phyloP scores from a whole-genome alignment of 148 eudicot genomes.

The Camellia japonica region DNA sequence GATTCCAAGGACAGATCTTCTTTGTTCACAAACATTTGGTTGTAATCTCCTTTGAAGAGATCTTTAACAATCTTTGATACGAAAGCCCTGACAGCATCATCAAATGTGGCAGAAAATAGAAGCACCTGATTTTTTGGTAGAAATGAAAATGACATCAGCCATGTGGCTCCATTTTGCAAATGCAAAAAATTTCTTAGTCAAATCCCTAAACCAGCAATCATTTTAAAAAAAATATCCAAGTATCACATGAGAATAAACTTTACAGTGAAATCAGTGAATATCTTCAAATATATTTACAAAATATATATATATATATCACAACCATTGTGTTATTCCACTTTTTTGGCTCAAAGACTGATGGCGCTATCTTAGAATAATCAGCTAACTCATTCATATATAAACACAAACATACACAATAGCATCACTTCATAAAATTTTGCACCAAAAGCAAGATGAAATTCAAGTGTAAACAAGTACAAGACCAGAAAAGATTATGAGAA shows the following conservation, averaged over 20 bases:
- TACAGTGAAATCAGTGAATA: not conserved
- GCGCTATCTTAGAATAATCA: not conserved
- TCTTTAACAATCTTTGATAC: constrained; percentile 54
- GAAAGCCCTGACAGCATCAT: constrained; percentile 62
- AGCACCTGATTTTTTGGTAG: constrained; percentile 53
- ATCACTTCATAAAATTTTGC: too few species aligned
- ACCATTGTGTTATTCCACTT: not conserved
- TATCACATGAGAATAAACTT: not conserved
- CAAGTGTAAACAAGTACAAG: too few species aligned
- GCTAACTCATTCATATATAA: not conserved
- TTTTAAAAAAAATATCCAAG: not conserved
- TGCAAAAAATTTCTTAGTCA: not conserved
- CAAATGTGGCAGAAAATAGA: constrained; percentile 89
- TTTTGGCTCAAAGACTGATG: not conserved
- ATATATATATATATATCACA: not conserved
- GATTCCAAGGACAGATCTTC: constrained; percentile 86
- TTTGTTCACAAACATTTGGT: constrained; percentile 81
- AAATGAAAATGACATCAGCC: not conserved
- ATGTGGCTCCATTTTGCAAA: not conserved
- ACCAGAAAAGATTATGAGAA: too few species aligned
- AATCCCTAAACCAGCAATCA: not conserved
- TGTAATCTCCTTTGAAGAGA: constrained; percentile 44
- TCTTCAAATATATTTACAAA: not conserved
- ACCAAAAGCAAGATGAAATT: too few species aligned
- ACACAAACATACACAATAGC: too few species aligned